Evolutionary conservation across 2,329 filamentous ascomycete genomes (phyloP), one percentile per base, ranked within the genome.

Genomic region (Pezicula carpinea): DNA sequence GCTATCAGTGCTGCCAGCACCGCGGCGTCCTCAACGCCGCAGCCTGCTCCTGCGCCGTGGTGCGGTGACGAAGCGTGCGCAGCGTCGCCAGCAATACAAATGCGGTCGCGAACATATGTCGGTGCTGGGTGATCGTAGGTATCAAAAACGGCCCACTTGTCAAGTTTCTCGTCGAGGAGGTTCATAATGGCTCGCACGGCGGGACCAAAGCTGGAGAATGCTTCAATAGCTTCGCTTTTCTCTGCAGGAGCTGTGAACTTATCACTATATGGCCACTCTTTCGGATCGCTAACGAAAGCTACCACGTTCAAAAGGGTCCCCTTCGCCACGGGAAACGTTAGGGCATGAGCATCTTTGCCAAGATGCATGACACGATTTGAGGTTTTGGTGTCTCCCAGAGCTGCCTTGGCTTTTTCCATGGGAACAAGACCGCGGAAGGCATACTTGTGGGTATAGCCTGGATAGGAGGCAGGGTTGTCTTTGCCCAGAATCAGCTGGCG

Each of bases 391-490:
- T 69, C 58, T 1, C 76, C 75, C 3, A 83, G 53, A 2, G 69
- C 67, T 10, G 66, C 59, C 1, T 67, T 58, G 0, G 78, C 79
- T 6, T 70, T 58, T 0, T 69, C 64, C 72, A 85, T 84, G 0
- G 80, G 76, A 2, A 84, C 67, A 1, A 85, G 61, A 0, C 74
- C 75, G 2, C 82, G 71, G 62, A 80, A 85, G 32, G 76, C 81
- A 59, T 76, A 76, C 51, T 82, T 79, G 49, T 71, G 62, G 0
- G 72, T 74, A 58, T 79, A 85, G 1, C 66, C 58, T 0, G 80
- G 68, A 18, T 69, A 59, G 0, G 70, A 64, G 1, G 71, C 67
- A 0, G 73, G 71, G 21, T 67, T 63, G 4, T 68, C 61, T 2
- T 67, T 59, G 0, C 74, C 76, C 4, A 83, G 65, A 4, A 85